Conservation (phyloP, 2,329 filamentous ascomycete species). For the Talaromyces amestolkiae region DNA sequence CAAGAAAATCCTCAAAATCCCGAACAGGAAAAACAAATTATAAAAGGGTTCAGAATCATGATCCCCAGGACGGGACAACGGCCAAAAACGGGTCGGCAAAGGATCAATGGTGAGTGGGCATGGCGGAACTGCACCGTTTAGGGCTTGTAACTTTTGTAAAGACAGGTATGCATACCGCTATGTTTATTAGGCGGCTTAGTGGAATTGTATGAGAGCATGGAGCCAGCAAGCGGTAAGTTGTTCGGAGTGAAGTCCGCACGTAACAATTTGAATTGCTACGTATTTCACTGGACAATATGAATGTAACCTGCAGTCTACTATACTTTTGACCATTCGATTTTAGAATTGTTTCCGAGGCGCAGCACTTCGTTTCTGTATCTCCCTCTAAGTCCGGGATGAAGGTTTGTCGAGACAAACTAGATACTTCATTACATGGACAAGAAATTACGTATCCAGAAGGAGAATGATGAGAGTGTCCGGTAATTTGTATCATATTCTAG, state of each 20-base stretch:
- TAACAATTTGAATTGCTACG: not conserved
- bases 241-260: not conserved
- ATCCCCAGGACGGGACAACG: not conserved
- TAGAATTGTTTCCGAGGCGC: not conserved
- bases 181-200: not conserved
- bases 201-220: not conserved
- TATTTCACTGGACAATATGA: not conserved
- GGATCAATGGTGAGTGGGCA: not conserved
- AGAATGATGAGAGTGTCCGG: not conserved
- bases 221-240: not conserved
- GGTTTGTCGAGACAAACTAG: not conserved
- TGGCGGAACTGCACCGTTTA: not conserved
- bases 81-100: not conserved
- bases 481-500: not conserved
- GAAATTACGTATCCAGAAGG: not conserved
- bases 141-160: slow-evolving; percentile 4
- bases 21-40: not conserved
- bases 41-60: not conserved
- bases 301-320: not conserved
- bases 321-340: not conserved
- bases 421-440: not conserved
- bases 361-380: not conserved
- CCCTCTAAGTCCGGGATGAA: not conserved
- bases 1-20: not conserved
- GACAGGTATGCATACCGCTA: not conserved